Conservation (phyloP, 2,329 filamentous ascomycete species). For the Paracoccidioides brasiliensis region DNA sequence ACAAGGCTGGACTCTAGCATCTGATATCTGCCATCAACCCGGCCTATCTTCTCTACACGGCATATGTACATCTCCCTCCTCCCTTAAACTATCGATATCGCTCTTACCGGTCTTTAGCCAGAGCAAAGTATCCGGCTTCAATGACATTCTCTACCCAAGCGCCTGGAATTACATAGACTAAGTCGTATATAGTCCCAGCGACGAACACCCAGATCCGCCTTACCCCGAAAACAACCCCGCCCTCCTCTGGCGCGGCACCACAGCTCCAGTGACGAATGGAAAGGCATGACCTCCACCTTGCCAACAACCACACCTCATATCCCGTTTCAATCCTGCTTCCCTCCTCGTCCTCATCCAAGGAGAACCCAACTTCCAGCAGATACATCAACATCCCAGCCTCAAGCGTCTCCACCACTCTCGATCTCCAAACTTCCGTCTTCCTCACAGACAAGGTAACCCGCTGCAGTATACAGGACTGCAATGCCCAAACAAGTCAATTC, state of each 20-base stretch:
- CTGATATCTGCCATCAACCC: conserved; percentile 62
- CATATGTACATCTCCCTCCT: conserved; percentile 54
- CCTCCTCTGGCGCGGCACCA: conserved; percentile 64
- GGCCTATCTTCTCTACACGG: conserved; percentile 63
- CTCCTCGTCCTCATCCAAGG: conserved; percentile 17
- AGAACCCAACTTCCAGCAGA: conserved; percentile 29
- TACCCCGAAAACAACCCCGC: conserved; percentile 51
- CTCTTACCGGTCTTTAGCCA: conserved; percentile 65
- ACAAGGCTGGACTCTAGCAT: conserved; percentile 49
- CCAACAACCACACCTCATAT: conserved; percentile 40
- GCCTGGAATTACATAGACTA: conserved; percentile 50
- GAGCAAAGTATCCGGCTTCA: conserved; percentile 58
- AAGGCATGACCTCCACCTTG: conserved; percentile 56
- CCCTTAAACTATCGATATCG: conserved; percentile 48
- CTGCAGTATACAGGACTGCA: conserved; percentile 41
- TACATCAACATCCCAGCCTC: conserved; percentile 42
- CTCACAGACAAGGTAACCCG: conserved; percentile 48
- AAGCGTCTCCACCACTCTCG: conserved; percentile 27
- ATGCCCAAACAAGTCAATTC: conserved; percentile 41
- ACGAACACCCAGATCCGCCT: conserved; percentile 37
- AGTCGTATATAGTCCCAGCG: conserved; percentile 38
- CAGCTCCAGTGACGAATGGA: conserved; percentile 47
- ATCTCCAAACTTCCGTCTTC: conserved; percentile 47
- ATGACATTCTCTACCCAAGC: conserved; percentile 62
- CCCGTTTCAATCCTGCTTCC: conserved; percentile 46